Percentiles rank a stretch among this genome's conserved stretches.
Conservation (phyloP, 257 asterid genomes). For the Solanum dulcamara region DNA sequence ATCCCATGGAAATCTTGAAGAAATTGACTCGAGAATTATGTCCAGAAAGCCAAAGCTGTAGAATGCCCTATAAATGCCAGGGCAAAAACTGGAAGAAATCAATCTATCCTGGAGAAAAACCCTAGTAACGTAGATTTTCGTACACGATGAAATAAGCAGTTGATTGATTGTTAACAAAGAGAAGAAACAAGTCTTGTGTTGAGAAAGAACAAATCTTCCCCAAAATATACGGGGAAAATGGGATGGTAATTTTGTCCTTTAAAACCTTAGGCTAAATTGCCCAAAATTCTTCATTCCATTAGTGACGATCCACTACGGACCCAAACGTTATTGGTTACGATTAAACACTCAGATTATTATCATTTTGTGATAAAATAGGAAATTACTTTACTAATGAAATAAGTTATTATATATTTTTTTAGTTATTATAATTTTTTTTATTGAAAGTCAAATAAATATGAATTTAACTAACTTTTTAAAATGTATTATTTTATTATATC, state of each 20-base stretch:
- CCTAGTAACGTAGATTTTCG: neutral
- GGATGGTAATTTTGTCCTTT: neutral
- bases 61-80: neutral
- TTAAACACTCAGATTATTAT: too few species aligned
- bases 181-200: neutral
- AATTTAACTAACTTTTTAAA: neutral
- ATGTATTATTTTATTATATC: too few species aligned
- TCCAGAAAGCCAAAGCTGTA: neutral
- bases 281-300: neutral
- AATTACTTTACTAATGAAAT: too few species aligned
- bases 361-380: too few species aligned
- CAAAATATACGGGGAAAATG: neutral
- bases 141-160: neutral
- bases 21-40: neutral
- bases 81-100: neutral
- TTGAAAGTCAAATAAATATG: neutral
- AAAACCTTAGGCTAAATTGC: neutral
- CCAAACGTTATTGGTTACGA: neutral
- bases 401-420: too few species aligned
- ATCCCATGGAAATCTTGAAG: neutral
- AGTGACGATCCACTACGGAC: neutral
- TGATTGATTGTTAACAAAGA: neutral
- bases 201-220: neutral
- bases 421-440: neutral
- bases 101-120: neutral